Evolutionary conservation across 2,329 filamentous ascomycete species (phyloP), one percentile per base, ranked within the genome.

Genomic region (Ophioceras dolichostomum): DNA sequence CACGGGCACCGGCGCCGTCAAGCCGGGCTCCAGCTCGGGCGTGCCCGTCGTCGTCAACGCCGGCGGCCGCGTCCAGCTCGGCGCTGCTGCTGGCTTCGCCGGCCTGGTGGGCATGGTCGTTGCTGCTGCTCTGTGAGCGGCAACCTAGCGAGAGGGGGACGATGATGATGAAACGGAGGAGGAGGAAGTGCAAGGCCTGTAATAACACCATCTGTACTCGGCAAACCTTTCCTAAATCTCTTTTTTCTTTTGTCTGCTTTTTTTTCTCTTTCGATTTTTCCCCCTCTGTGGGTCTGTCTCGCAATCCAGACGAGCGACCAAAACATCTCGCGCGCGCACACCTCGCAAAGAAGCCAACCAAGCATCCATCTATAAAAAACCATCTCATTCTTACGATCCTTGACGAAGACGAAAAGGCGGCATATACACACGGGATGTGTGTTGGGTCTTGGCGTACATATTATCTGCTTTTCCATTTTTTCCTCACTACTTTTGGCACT

Each of bases 111-210:
- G 59, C 45, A 56, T 68, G 49, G 62, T 60, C 38, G 47, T 64
- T 40, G 51, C 64, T 40, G 60, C 59, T 49, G 64, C 59, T 45
- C 56, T 73, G 49, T 72, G 69, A 65, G 41, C 38, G 33, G 33
- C 32, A 12, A 38, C 27, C 22, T 31, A 10, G 24, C 37, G 18
- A 32, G 27, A 36, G 29, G 13, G 12, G 29, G 44, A 33, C 22
- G 27, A 36, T 19, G 28, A 22, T 20, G 36, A 32, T n/a, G 14
- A 31, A 31, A 18, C 36, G 41, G 29, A 13, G 21, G 19, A 14
- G 17, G 10, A 26, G 3, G 28, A 28, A 32, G 4, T 38, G 2
- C 17, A 10, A 19, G 17, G 24, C 20, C 16, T 17, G 14, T 24
- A 30, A 10, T 17, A n/a, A 20, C 19, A 35, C 4, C 35, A 28